Evolutionary conservation across 345 rosid genomes (phyloP), one percentile per base, ranked within the genome.

Genomic region (Eucalyptus decipiens): DNA sequence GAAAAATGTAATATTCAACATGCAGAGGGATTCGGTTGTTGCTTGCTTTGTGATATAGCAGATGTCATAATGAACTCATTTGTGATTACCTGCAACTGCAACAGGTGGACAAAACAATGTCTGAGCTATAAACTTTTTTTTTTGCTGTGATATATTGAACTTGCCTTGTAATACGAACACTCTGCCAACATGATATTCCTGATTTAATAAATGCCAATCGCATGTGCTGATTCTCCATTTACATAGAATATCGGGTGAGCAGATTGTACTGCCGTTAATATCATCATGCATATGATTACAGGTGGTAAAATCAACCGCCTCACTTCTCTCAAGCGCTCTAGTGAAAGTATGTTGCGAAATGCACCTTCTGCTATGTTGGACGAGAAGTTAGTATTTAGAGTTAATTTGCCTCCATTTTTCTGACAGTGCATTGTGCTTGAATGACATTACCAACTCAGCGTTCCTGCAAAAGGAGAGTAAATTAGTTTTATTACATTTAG

Each of bases 51-150:
- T 4, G 37, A 1, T 19, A 52, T 52, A 67, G 80, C 80, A 18
- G 43, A 34, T 69, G 43, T 69, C 26, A 69, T 34, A 34, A 37
- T 69, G 14, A 72, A 72, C 81, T 72, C 43, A 19, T 18, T 34
- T 18, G 81, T 34, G 26, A 72, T 72, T 60, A 42, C 21, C 28
- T 67, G 69, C 28, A 24, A 51, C 21, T 87, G 49, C 40, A 88
- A 62, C 93, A 95, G 96, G 94, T 94, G n/a, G 96, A 94, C 91
- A 15, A 54, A 86, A 19, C 56, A 4, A 9, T 34, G 43, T 18
- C 80, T 34, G 43, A 69, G 24, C 24, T 69, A 16, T 9, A 34
- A 34, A 18, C 42, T 34, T 9, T 3, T 69, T 2, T 34, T 69
- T 19, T 69, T 69, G 43, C 9, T 34, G 45, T 9, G 81, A 7